These are phyloP conservation scores for Brassica rapa DNA, from an alignment of 345 rosid genomes.

Conservation along the genomic window DNA sequence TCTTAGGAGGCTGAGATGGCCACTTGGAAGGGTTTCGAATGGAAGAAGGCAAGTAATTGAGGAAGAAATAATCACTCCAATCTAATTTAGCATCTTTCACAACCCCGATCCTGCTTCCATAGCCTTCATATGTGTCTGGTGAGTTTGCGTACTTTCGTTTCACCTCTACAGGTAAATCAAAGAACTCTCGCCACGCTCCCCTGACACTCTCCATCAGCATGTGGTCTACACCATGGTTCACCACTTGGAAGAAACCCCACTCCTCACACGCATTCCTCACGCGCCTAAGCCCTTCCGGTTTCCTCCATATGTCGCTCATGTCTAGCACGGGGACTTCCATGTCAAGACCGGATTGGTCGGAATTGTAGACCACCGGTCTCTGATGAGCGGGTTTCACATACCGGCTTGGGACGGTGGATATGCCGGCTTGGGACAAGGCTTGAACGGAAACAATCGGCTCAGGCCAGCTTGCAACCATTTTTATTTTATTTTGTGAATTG, in stretches of 20 bases:
- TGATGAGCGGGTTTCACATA: slow-evolving; percentile 63
- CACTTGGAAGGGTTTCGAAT: slow-evolving; percentile 61
- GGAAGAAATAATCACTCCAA: slow-evolving; percentile 93
- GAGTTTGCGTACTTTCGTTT: slow-evolving; percentile 69
- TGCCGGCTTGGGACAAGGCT: slow-evolving; percentile 67
- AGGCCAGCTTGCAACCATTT: slow-evolving; percentile 62
- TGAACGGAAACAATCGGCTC: slow-evolving; percentile 92
- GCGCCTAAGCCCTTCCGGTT: slow-evolving; percentile 32
- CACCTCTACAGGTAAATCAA: slow-evolving; percentile 63
- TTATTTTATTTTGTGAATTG: neutral
- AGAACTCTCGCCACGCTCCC: slow-evolving; percentile 73
- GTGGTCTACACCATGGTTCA: slow-evolving; percentile 79
- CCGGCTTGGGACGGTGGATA: slow-evolving; percentile 52
- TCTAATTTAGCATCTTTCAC: slow-evolving; percentile 81
- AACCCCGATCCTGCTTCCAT: slow-evolving; percentile 85
- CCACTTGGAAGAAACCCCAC: slow-evolving; percentile 94
- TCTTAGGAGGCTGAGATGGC: slow-evolving; percentile 68
- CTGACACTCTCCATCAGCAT: slow-evolving; percentile 53
- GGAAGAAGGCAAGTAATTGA: slow-evolving; percentile 60
- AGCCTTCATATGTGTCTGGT: slow-evolving; percentile 88
- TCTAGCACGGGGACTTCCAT: slow-evolving; percentile 63
- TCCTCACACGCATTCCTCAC: slow-evolving; percentile 62
- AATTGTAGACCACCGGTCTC: slow-evolving; percentile 43
- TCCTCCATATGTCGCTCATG: slow-evolving; percentile 40
- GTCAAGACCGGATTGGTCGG: slow-evolving; percentile 5